Percentiles rank a stretch among this genome's conserved stretches.
Evolutionary conservation across 495 filamentous ascomycete genomes (phyloP).

Genomic region (Penicillium lividum): DNA sequence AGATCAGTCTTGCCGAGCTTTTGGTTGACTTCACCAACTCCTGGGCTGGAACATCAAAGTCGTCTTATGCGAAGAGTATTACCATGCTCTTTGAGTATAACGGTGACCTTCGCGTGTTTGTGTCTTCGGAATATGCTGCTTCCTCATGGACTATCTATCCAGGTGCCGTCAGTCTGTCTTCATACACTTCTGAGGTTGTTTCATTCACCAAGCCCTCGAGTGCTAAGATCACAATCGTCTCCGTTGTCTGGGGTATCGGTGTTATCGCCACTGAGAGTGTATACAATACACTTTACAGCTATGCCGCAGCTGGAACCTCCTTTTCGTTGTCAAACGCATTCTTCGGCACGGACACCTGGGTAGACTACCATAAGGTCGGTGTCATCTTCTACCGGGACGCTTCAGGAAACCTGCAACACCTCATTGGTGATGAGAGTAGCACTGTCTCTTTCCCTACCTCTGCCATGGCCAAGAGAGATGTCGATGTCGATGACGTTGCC

Average conservation of each 20-base stretch:
- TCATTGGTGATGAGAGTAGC: neutral
- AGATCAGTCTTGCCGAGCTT: neutral
- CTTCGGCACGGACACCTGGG: neutral
- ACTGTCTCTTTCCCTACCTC: neutral
- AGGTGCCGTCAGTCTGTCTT: neutral
- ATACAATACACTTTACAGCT: neutral
- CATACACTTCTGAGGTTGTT: neutral
- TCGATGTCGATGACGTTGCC: neutral
- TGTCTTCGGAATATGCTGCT: neutral
- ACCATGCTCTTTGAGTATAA: neutral
- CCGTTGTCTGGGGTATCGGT: constrained; percentile 1
- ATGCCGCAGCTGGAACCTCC: neutral
- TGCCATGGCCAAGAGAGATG: neutral
- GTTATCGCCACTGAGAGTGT: neutral
- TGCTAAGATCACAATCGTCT: neutral
- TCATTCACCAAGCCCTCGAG: neutral
- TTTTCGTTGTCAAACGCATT: neutral
- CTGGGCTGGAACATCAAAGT: neutral
- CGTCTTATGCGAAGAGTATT: neutral
- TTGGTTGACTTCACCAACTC: neutral
- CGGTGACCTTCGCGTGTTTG: constrained; percentile 1
- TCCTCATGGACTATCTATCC: neutral
- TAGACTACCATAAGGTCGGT: neutral
- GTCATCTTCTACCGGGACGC: neutral
- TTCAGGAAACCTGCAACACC: neutral